Conservation (phyloP, 2,329 filamentous ascomycete genomes). For the Aspergillus aculeatus region DNA sequence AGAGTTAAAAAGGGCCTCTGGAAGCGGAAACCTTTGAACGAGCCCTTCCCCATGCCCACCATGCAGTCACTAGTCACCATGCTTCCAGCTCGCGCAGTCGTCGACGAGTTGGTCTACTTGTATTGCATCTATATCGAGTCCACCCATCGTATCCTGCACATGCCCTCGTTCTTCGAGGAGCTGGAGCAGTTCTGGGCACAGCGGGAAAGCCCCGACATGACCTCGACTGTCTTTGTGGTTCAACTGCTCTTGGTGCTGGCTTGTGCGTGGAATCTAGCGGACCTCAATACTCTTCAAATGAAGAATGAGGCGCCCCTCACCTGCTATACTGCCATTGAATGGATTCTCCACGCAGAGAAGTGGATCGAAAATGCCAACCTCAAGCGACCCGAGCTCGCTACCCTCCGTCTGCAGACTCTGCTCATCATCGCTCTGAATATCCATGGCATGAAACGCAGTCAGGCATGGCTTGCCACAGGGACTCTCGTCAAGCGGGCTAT, state of each 20-base stretch:
- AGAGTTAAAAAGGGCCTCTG: constrained; percentile 33
- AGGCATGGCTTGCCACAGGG: constrained; percentile 53
- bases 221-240: constrained; percentile 33
- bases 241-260: constrained; percentile 41
- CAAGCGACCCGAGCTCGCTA: constrained; percentile 52
- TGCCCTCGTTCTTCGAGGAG: constrained; percentile 41
- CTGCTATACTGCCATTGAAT: constrained; percentile 53
- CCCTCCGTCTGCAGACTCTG: constrained; percentile 54
- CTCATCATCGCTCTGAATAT: constrained; percentile 51
- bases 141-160: constrained; percentile 42
- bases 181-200: constrained; percentile 37
- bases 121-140: constrained; percentile 44
- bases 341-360: constrained; percentile 85
- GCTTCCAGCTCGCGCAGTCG: constrained; percentile 35
- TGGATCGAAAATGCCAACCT: constrained; percentile 76
- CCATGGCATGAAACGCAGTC: constrained; percentile 54
- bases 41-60: constrained; percentile 31
- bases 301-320: constrained; percentile 29
- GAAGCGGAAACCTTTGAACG: constrained; percentile 31
- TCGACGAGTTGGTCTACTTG: constrained; percentile 38
- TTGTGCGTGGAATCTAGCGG: constrained; percentile 39
- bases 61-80: constrained; percentile 31
- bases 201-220: constrained; percentile 24
- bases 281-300: constrained; percentile 27
- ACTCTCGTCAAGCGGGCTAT: constrained; percentile 54